Base-by-base conservation (phyloP, 345 rosid genomes). In the Streptanthus diversifolius region DNA sequence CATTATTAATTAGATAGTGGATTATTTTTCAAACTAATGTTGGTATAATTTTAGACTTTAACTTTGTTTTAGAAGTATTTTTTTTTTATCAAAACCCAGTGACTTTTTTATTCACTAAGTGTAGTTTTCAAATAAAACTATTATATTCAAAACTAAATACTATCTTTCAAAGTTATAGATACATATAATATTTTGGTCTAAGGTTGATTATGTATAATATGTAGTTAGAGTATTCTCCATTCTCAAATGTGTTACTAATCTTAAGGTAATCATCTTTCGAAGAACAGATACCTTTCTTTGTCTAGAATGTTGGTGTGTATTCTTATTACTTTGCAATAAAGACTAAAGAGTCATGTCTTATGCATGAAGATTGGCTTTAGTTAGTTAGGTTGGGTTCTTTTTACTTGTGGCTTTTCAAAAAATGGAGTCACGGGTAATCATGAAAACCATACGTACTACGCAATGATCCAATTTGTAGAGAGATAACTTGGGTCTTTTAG, bases 301-400 rank as follows among this genome's bases (percentile, higher is more conserved):
- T 63, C 59, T 63, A 55, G 67, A 70, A 55, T 76, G 59, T 56
- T 76, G 75, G 37, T 56, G 71, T 63, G 15, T 27, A 15, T n/a
- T 62, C 37, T 62, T 35, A 39, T 70, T 29, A 70, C 75, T 70
- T 76, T 59, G 45, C 62, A 40, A 55, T 68, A 75, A 75, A 68
- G 74, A 69, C 56, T 70, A 63, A 64, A 56, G 76, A 63, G 61
- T 77, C 80, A 77, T 70, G 72, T 64, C 80, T 47, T 77, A 22
- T 64, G 61, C 80, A 77, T 77, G 80, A 76, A 70, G 80, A 63
- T 70, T 70, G 64, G 75, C 75, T 69, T 54, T 76, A 62, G 70
- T 62, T 55, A 61, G 76, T 70, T 77, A 64, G 66, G 68, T 37
- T 56, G 6, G 48, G 67, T 14, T 77, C 76, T 30, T 70, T 77